These are phyloP conservation scores for Senna siamea DNA, from an alignment of 306 rosid species.

Conservation along the genomic window DNA sequence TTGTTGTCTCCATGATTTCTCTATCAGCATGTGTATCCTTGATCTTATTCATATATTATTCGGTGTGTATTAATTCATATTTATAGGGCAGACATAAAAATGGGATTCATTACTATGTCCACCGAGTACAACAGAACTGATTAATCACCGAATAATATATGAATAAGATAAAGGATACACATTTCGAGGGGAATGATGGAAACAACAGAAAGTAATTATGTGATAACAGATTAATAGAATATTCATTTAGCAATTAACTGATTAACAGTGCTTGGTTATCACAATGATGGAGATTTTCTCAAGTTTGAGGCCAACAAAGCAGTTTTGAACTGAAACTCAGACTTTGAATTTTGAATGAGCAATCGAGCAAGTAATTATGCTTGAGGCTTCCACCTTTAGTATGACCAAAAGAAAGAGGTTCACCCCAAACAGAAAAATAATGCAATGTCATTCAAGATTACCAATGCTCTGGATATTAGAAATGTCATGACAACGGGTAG, in stretches of 20 bases:
- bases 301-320: constrained; percentile 6
- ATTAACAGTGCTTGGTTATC: background rate
- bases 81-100: background rate
- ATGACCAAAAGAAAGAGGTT: background rate
- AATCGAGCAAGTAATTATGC: constrained; percentile 23
- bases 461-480: constrained; percentile 95
- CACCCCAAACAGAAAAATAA: background rate
- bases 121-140: background rate
- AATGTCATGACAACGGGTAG: constrained; percentile 94
- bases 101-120: background rate
- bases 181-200: background rate
- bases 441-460: constrained; percentile 42
- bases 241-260: background rate
- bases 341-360: constrained; percentile 5
- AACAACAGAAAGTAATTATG: constrained; percentile 1
- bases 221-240: background rate
- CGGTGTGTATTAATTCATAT: too few relatives aligned
- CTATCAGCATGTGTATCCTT: too few relatives aligned
- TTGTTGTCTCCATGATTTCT: too few relatives aligned
- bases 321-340: background rate
- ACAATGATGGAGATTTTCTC: background rate
- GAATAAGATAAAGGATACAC: constrained; percentile 18
- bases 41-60: too few relatives aligned
- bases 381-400: background rate
- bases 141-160: constrained; percentile 6